Conservation (phyloP, 2,329 filamentous ascomycete genomes). For the Helotiales sp. region DNA sequence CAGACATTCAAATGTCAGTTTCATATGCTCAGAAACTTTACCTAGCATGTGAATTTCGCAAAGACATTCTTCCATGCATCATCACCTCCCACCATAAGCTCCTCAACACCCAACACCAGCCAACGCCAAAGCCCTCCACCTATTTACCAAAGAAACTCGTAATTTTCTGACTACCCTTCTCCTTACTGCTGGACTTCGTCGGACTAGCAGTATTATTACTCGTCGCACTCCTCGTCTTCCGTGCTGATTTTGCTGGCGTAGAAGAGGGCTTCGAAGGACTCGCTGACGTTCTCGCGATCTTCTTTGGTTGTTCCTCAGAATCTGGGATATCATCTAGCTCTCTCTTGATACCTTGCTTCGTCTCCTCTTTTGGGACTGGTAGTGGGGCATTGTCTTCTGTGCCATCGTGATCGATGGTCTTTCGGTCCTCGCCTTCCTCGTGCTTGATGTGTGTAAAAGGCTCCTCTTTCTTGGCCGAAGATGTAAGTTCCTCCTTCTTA, state of each 20-base stretch:
- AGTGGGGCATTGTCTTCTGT: constrained; percentile 32
- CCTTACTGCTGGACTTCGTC: constrained; percentile 24
- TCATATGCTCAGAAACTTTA: no score
- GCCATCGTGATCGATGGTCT: constrained; percentile 27
- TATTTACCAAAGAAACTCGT: constrained; percentile 51
- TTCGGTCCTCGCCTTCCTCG: constrained; percentile 25
- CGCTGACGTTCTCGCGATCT: constrained; percentile 24
- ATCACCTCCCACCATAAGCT: neutral
- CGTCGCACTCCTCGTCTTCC: constrained; percentile 33
- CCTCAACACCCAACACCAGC: neutral
- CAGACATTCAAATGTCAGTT: no score
- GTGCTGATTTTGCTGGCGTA: constrained; percentile 18
- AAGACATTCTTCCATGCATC: neutral
- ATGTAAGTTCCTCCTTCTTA: constrained; percentile 17
- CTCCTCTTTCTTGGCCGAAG: constrained; percentile 21
- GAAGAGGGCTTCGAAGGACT: constrained; percentile 26
- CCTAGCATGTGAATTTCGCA: neutral
- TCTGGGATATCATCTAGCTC: constrained; percentile 28
- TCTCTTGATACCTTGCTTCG: constrained; percentile 31
- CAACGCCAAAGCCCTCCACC: neutral
- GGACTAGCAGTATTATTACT: constrained; percentile 33
- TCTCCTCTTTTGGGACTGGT: constrained; percentile 24
- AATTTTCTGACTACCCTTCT: constrained; percentile 43
- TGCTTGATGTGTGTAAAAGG: constrained; percentile 22
- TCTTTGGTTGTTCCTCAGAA: constrained; percentile 28